Conservation (phyloP, 805 yeast species). For the Kregervanrija fluxuum region DNA sequence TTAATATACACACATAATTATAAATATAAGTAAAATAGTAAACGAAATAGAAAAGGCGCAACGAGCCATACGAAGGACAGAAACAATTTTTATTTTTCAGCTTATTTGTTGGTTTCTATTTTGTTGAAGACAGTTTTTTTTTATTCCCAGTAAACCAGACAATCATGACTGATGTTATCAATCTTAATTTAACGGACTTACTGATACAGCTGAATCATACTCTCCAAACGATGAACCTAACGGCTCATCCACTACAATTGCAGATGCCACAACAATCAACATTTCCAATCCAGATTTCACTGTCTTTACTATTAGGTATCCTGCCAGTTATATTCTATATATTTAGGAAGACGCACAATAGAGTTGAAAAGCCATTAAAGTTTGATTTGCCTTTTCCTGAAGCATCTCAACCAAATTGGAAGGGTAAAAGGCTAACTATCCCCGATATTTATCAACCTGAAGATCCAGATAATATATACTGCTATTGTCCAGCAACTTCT, state of each 20-base stretch:
- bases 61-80: no score
- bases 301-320: constrained; percentile 21
- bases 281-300: constrained; percentile 25
- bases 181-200: constrained; percentile 15
- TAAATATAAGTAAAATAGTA: not conserved
- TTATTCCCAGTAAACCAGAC: constrained; percentile 5
- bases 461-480: constrained; percentile 65
- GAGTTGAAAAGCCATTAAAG: constrained; percentile 32
- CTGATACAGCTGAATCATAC: constrained; percentile 19
- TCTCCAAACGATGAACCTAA: constrained; percentile 15
- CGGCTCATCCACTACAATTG: constrained; percentile 4
- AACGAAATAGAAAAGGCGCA: no score
- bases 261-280: constrained; percentile 7
- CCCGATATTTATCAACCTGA: constrained; percentile 49
- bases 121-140: no score
- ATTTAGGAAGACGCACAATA: constrained; percentile 18
- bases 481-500: constrained; percentile 95
- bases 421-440: constrained; percentile 70
- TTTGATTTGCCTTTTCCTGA: constrained; percentile 57
- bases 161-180: constrained; percentile 1
- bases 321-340: constrained; percentile 17
- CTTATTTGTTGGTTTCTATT: no score
- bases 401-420: constrained; percentile 86
- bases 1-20: not conserved
- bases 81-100: no score